Evolutionary conservation across 305 asterid genomes (phyloP).

Genomic region (Petunia hybrid): DNA sequence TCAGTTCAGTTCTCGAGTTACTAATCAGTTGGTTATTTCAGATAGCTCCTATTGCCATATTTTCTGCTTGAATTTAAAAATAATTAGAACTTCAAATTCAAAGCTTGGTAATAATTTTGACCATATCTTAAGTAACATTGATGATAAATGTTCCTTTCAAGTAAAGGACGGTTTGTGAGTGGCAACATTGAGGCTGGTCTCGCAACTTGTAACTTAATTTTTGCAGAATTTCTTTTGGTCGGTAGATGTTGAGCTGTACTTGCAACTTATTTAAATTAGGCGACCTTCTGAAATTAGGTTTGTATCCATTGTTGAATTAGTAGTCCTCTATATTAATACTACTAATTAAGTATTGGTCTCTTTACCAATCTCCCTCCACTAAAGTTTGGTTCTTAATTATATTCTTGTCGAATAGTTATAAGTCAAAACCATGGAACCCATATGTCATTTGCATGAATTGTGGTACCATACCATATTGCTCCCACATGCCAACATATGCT

Average conservation of each 20-base stretch:
- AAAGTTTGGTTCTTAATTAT: neutral
- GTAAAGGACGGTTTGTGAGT: neutral
- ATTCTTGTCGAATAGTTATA: constrained; percentile 12
- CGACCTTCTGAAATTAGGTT: constrained; percentile 27
- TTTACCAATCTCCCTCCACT: constrained; percentile 5
- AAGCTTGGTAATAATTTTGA: neutral
- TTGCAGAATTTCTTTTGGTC: constrained; percentile 17
- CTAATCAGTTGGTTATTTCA: constrained; percentile 32
- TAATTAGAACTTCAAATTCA: neutral
- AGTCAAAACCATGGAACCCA: constrained; percentile 29
- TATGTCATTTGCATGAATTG: constrained; percentile 25
- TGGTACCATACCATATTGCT: constrained; percentile 15
- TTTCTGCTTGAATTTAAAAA: neutral
- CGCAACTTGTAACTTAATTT: constrained; percentile 19
- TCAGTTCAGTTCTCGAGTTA: neutral
- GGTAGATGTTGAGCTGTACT: constrained; percentile 34
- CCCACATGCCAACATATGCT: constrained; percentile 31
- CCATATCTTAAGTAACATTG: neutral
- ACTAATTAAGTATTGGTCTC: neutral
- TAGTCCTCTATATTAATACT: neutral
- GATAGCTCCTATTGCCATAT: neutral
- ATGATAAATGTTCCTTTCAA: constrained; percentile 22
- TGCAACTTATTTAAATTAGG: constrained; percentile 15
- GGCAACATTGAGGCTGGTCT: neutral
- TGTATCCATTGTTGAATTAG: constrained; percentile 6